phyloP scores from a whole-genome alignment of 2,329 filamentous ascomycete genomes.

The Xylariaceae sp. region DNA sequence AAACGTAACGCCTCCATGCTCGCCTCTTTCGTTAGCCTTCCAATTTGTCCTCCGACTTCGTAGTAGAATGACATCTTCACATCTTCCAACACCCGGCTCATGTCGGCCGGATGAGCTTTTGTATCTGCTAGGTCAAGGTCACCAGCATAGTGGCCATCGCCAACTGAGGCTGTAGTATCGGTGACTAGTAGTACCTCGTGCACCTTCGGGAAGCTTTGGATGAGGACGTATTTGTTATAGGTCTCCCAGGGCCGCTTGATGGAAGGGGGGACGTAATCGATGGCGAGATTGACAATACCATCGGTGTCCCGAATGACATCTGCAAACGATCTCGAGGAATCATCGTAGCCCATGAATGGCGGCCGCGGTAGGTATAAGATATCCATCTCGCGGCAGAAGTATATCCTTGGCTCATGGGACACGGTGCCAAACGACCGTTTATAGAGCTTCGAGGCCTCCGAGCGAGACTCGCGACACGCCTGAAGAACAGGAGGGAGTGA shows the following conservation, averaged over 20 bases:
- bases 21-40: constrained; percentile 21
- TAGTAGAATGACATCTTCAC: constrained; percentile 30
- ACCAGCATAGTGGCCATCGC: constrained; percentile 12
- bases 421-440: constrained; percentile 33
- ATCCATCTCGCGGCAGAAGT: constrained; percentile 31
- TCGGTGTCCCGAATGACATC: constrained; percentile 33
- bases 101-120: constrained; percentile 19
- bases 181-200: constrained; percentile 36
- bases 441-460: constrained; percentile 38
- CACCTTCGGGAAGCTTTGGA: constrained; percentile 33
- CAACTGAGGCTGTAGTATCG: constrained; percentile 10
- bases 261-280: constrained; percentile 41
- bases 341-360: constrained; percentile 38
- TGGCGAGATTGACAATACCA: constrained; percentile 36
- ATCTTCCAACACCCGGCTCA: constrained; percentile 25
- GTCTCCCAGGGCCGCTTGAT: constrained; percentile 46
- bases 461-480: constrained; percentile 38
- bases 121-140: constrained; percentile 24
- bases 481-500: constrained; percentile 38
- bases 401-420: constrained; percentile 28
- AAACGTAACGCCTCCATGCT: constrained; percentile 20
- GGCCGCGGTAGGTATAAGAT: constrained; percentile 38
- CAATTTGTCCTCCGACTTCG: constrained; percentile 24
- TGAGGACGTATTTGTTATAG: constrained; percentile 44
- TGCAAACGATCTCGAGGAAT: constrained; percentile 38